Percentiles rank a stretch among this genome's conserved stretches.
These are phyloP conservation scores for Ceratocystiopsis sp. DNA, from an alignment of 2,329 filamentous ascomycete species.

Conservation along the genomic window DNA sequence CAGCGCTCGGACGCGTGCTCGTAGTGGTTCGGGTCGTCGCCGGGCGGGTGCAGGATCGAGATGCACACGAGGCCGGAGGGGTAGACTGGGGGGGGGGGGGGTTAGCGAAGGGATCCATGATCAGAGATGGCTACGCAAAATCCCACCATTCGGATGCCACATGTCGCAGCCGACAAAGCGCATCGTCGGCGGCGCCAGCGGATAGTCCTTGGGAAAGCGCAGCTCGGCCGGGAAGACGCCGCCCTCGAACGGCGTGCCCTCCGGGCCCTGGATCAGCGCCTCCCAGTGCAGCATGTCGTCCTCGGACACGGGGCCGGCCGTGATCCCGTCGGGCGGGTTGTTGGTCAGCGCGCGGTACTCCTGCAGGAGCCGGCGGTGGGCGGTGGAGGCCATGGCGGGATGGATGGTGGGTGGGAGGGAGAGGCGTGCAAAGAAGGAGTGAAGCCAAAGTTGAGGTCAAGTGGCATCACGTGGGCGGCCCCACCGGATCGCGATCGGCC, in stretches of 20 bases:
- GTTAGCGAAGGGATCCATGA: background rate
- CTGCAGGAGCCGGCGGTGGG: constrained; percentile 71
- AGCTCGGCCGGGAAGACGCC: constrained; percentile 91
- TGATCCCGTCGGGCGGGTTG: constrained; percentile 94
- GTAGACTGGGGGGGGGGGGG: constrained; percentile 46
- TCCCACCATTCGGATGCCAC: constrained; percentile 86
- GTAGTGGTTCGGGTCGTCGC: constrained; percentile 97
- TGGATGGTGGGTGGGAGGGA: background rate
- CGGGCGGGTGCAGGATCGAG: constrained; percentile 90
- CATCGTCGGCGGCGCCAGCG: constrained; percentile 91
- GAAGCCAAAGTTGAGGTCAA: too few species aligned
- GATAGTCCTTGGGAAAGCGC: constrained; percentile 90
- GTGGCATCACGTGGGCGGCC: too few species aligned
- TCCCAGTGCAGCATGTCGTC: constrained; percentile 96
- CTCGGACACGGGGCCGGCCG: constrained; percentile 79
- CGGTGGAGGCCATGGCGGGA: constrained; percentile 38
- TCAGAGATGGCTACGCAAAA: background rate
- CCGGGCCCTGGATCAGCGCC: constrained; percentile 85
- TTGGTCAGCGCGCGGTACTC: constrained; percentile 91
- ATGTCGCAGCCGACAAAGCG: constrained; percentile 73
- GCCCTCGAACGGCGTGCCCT: constrained; percentile 89
- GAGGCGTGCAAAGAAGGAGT: too few species aligned
- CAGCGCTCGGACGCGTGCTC: constrained; percentile 90
- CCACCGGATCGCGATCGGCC: too few species aligned
- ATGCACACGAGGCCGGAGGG: constrained; percentile 87